These are phyloP conservation scores for Pythium pectinolyticum DNA, from an alignment of 352 stramenopile genomes.

Conservation along the genomic window DNA sequence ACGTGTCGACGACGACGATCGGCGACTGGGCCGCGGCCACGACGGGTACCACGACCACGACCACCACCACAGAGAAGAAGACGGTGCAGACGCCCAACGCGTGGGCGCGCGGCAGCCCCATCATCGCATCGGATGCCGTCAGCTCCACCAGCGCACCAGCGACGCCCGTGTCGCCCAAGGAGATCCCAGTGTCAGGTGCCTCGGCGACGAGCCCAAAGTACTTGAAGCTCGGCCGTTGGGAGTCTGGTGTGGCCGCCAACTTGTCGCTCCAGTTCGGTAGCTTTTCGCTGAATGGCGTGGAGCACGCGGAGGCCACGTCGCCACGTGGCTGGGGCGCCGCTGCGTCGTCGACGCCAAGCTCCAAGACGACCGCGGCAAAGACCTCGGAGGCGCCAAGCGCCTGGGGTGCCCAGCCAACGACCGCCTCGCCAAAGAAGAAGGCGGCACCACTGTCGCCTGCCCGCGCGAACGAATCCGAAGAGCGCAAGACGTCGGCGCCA, in stretches of 20 bases:
- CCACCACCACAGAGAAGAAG: conserved; percentile 46
- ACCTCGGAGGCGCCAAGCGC: conserved; percentile 49
- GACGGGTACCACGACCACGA: conserved; percentile 20
- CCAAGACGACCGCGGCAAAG: conserved; percentile 5
- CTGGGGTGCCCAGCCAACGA: conserved; percentile 41
- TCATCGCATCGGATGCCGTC: conserved; percentile 38
- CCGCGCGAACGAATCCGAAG: conserved; percentile 37
- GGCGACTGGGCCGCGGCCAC: conserved; percentile 56
- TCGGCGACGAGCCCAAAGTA: conserved; percentile 65
- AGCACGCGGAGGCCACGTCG: conserved; percentile 55
- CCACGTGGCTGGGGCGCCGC: conserved; percentile 61
- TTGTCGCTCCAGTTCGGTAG: conserved; percentile 87
- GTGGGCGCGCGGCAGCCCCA: conserved; percentile 60
- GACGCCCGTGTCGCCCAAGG: conserved; percentile 68
- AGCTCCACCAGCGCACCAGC: conserved; percentile 40
- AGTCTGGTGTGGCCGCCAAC: conserved; percentile 62
- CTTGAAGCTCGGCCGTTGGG: conserved; percentile 86
- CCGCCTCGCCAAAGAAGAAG: conserved; percentile 68
- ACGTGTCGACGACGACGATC: conserved; percentile 64
- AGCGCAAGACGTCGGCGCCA: conserved; percentile 57
- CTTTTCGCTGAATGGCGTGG: conserved; percentile 78
- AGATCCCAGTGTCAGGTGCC: conserved; percentile 44
- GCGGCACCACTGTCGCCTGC: conserved; percentile 45
- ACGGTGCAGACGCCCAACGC: conserved; percentile 59
- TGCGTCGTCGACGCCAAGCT: conserved; percentile 42